phyloP scores from a whole-genome alignment of 805 yeast species.

The Suhomyces canberraensis region DNA sequence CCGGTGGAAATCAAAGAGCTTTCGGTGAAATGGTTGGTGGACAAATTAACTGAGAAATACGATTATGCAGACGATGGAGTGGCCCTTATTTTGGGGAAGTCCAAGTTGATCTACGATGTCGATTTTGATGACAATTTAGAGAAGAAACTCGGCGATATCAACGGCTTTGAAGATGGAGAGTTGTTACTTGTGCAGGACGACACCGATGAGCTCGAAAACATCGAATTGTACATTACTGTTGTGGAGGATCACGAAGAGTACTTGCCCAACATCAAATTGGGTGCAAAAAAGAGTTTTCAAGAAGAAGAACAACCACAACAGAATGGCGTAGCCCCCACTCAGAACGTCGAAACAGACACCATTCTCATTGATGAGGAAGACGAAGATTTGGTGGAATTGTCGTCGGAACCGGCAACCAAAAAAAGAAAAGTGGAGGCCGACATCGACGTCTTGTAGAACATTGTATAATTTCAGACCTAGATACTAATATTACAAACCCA shows the following conservation, averaged over 20 bases:
- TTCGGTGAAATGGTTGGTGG: conserved; percentile 52
- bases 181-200: conserved; percentile 76
- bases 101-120: conserved; percentile 69
- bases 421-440: conserved; percentile 9
- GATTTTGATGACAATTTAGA: conserved; percentile 81
- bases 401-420: conserved; percentile 10
- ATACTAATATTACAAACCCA: no score
- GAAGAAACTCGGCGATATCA: conserved; percentile 41
- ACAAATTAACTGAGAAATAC: conserved; percentile 46
- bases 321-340: not conserved
- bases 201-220: conserved; percentile 58
- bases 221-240: conserved; percentile 56
- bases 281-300: conserved; percentile 4
- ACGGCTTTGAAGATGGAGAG: conserved; percentile 60
- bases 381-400: conserved; percentile 9
- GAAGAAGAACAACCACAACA: conserved; percentile 2
- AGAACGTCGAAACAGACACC: conserved; percentile 1
- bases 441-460: no score
- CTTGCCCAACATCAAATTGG: not conserved
- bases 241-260: conserved; percentile 1
- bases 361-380: conserved; percentile 9
- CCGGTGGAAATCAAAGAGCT: conserved; percentile 19
- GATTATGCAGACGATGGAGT: conserved; percentile 50
- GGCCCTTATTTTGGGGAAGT: conserved; percentile 55
- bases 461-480: no score